Conservation (phyloP, 352 stramenopile species). For the Phytophthora quininea region DNA sequence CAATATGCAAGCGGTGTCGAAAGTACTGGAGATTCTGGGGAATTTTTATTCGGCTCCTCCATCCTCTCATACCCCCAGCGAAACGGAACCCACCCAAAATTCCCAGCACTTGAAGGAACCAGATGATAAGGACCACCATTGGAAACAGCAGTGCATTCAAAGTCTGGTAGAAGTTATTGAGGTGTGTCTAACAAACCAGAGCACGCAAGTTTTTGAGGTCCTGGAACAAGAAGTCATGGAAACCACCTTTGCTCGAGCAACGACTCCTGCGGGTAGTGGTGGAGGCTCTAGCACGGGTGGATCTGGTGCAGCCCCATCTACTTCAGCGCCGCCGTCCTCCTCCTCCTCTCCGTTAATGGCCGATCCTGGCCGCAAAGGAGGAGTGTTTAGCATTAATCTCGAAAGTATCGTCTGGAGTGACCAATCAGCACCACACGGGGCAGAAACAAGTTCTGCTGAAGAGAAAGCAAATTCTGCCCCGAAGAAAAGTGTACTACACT, state of each 20-base stretch:
- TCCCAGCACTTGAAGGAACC: slow-evolving; percentile 48
- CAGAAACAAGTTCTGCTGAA: slow-evolving; percentile 5
- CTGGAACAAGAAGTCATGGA: slow-evolving; percentile 75
- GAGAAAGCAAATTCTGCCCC: slow-evolving; percentile 17
- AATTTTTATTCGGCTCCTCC: slow-evolving; percentile 50
- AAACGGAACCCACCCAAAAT: slow-evolving; percentile 36
- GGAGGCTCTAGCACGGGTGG: slow-evolving; percentile 18
- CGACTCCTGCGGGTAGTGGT: slow-evolving; percentile 18
- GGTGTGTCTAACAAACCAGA: slow-evolving; percentile 80
- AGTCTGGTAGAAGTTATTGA: slow-evolving; percentile 79
- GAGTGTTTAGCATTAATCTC: slow-evolving; percentile 77
- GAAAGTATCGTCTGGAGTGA: slow-evolving; percentile 88
- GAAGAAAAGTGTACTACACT: slow-evolving; percentile 42
- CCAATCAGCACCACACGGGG: slow-evolving; percentile 25
- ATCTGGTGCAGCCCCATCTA: slow-evolving; percentile 11
- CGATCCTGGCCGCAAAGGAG: slow-evolving; percentile 46
- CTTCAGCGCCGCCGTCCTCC: slow-evolving; percentile 26
- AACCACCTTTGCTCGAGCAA: slow-evolving; percentile 65
- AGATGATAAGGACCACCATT: slow-evolving; percentile 67
- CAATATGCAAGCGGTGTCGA: slow-evolving; percentile 61
- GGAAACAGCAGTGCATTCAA: slow-evolving; percentile 79
- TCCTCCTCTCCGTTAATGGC: slow-evolving; percentile 30
- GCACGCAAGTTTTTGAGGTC: slow-evolving; percentile 67
- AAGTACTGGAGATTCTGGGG: slow-evolving; percentile 69
- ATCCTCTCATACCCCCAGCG: slow-evolving; percentile 4